Percentiles rank a stretch among this genome's conserved stretches.
Evolutionary conservation across 2,329 filamentous ascomycete species (phyloP).

Genomic region (Teratosphaeria viscida): DNA sequence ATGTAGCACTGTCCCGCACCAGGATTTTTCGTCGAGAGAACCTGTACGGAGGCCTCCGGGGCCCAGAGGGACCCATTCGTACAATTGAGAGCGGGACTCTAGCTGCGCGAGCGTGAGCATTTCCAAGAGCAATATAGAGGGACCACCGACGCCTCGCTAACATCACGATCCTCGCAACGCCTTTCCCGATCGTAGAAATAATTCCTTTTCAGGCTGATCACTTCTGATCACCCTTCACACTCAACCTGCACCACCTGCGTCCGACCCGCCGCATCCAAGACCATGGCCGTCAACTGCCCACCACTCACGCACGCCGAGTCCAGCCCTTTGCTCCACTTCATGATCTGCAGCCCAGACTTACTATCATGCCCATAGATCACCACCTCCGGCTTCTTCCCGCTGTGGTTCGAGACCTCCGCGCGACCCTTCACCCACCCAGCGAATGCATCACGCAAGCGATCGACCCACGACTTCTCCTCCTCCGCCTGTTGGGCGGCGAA

Average conservation of each 20-base stretch:
- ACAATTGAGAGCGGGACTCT: background rate
- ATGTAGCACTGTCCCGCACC: no score
- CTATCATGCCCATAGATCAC: slow-evolving; percentile 86
- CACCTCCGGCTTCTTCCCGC: slow-evolving; percentile 35
- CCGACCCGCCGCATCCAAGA: slow-evolving; percentile 50
- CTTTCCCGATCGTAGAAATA: background rate
- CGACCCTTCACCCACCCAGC: background rate
- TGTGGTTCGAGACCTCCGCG: slow-evolving; percentile 18
- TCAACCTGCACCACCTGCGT: slow-evolving; percentile 28
- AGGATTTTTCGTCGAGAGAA: no score
- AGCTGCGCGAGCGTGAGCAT: background rate
- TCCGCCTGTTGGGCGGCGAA: slow-evolving; percentile 2
- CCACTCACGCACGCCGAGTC: slow-evolving; percentile 77
- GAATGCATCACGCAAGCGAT: slow-evolving; percentile 6
- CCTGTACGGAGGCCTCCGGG: background rate
- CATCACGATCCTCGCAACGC: background rate
- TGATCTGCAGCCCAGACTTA: slow-evolving; percentile 55
- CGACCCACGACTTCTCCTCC: background rate
- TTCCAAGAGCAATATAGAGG: background rate
- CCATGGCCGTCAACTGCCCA: slow-evolving; percentile 62
- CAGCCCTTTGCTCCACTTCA: slow-evolving; percentile 68
- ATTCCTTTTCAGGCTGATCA: background rate
- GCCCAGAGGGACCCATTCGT: background rate
- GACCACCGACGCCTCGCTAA: background rate
- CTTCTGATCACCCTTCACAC: slow-evolving; percentile 27